Conservation (phyloP, 148 eudicot species). For the Amaranthus cruentus region DNA sequence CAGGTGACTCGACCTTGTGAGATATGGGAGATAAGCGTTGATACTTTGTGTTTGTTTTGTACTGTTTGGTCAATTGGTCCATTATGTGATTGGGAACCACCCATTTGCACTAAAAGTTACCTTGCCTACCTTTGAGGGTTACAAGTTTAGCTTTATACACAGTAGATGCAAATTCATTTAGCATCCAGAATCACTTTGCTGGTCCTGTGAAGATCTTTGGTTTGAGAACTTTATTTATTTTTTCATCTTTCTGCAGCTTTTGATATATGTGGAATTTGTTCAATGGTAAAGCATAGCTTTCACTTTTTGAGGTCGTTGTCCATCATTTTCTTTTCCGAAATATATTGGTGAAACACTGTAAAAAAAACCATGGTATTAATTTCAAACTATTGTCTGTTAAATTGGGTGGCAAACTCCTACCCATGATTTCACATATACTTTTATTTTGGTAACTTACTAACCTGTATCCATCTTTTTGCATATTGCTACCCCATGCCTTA, state of each 20-base stretch:
- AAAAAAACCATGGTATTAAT: too few relatives aligned
- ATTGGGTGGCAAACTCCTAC: too few relatives aligned
- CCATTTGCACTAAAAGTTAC: not conserved
- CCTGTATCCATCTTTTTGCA: too few relatives aligned
- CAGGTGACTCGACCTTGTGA: not conserved
- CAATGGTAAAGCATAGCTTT: not conserved
- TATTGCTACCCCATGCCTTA: too few relatives aligned
- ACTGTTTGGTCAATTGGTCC: not conserved
- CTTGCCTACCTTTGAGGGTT: not conserved
- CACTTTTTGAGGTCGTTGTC: conserved; percentile 2
- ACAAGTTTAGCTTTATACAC: not conserved
- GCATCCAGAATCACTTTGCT: conserved; percentile 1
- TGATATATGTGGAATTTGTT: not conserved
- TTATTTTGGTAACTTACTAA: too few relatives aligned
- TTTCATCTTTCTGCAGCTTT: conserved; percentile 2
- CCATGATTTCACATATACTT: too few relatives aligned
- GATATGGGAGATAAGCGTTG: not conserved
- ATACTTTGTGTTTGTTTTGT: not conserved
- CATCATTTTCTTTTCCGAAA: not conserved
- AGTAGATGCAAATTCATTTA: conserved; percentile 8
- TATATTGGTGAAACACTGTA: not conserved
- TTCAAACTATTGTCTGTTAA: too few relatives aligned
- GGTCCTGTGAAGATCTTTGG: not conserved
- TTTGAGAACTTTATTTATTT: conserved; percentile 1
- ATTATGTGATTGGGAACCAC: not conserved